A percentile compares a stretch with the other conserved stretches of the same genome.
Conservation (phyloP, 441 rosid genomes). For the Gossypium gossypioides region DNA sequence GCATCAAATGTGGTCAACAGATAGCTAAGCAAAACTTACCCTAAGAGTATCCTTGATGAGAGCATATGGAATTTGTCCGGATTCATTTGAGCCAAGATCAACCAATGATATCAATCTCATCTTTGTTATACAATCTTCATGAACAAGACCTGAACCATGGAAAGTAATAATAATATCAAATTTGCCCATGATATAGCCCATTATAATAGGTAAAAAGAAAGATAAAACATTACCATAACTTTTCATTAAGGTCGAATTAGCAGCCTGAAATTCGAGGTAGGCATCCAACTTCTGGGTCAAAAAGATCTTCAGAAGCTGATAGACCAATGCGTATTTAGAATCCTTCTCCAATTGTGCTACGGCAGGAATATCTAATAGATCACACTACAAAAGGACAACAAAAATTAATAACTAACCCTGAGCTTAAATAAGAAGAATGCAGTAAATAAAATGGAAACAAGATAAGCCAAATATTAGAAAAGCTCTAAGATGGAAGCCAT, state of each 20-base stretch:
- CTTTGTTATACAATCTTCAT: slow-evolving; percentile 84
- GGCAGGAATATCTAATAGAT: slow-evolving; percentile 81
- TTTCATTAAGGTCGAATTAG: slow-evolving; percentile 57
- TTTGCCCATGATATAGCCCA: not conserved
- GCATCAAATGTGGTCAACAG: not conserved
- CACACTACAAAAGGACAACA: slow-evolving; percentile 54
- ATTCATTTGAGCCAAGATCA: slow-evolving; percentile 65
- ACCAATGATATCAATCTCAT: slow-evolving; percentile 87
- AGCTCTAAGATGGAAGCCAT: not conserved
- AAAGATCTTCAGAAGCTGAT: slow-evolving; percentile 79
- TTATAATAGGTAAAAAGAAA: not conserved
- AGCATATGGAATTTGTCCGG: slow-evolving; percentile 66
- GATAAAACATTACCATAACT: slow-evolving; percentile 44
- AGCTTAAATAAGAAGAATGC: not conserved
- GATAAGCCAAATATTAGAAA: not conserved
- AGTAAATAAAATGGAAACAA: not conserved
- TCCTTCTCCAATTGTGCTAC: slow-evolving; percentile 78
- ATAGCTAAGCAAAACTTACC: slow-evolving; percentile 30
- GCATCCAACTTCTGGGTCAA: slow-evolving; percentile 69
- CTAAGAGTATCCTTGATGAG: slow-evolving; percentile 63
- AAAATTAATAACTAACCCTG: not conserved
- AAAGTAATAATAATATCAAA: slow-evolving; percentile 5
- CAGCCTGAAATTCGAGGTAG: slow-evolving; percentile 67
- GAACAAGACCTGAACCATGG: slow-evolving; percentile 58
- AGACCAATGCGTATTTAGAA: slow-evolving; percentile 54